Evolutionary conservation across 1,284 basidiomycete genomes (phyloP).

Genomic region (Tylopilus orsonianus): DNA sequence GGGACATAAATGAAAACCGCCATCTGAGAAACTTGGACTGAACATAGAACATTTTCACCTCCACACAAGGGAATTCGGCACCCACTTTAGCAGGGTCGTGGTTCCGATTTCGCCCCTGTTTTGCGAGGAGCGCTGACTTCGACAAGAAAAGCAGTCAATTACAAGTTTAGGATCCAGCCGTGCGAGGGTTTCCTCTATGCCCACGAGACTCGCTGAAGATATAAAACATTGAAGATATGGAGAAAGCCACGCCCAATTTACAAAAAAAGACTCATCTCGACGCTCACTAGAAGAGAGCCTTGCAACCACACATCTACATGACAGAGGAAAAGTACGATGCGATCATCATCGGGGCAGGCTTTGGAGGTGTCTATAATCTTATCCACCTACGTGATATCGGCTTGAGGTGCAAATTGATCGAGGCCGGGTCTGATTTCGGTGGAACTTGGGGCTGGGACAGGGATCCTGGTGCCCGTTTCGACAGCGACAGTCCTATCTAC

Average conservation of each 20-base stretch:
- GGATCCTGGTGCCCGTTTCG: constrained; percentile 18
- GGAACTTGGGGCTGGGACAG: constrained; percentile 17
- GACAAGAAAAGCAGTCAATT: too few relatives aligned
- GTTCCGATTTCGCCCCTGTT: too few relatives aligned
- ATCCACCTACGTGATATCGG: background rate
- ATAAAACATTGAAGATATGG: background rate
- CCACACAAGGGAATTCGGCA: too few relatives aligned
- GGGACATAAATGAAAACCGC: too few relatives aligned
- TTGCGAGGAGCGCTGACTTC: too few relatives aligned
- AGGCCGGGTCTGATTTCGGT: constrained; percentile 14
- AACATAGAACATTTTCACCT: too few relatives aligned
- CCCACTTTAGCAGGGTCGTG: too few relatives aligned
- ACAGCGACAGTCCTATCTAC: constrained; percentile 13
- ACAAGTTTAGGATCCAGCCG: too few relatives aligned
- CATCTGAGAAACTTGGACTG: too few relatives aligned
- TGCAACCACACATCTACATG: background rate
- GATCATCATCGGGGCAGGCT: constrained; percentile 21
- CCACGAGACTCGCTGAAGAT: background rate
- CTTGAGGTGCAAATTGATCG: constrained; percentile 20
- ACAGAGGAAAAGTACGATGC: constrained; percentile 17
- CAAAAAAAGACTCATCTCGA: background rate
- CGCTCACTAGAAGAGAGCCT: background rate
- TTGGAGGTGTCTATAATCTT: constrained; percentile 17
- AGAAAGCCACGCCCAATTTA: too few relatives aligned
- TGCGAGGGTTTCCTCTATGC: too few relatives aligned